These are phyloP conservation scores for Fallopia convolvulus DNA, from an alignment of 148 eudicot genomes.

Conservation along the genomic window DNA sequence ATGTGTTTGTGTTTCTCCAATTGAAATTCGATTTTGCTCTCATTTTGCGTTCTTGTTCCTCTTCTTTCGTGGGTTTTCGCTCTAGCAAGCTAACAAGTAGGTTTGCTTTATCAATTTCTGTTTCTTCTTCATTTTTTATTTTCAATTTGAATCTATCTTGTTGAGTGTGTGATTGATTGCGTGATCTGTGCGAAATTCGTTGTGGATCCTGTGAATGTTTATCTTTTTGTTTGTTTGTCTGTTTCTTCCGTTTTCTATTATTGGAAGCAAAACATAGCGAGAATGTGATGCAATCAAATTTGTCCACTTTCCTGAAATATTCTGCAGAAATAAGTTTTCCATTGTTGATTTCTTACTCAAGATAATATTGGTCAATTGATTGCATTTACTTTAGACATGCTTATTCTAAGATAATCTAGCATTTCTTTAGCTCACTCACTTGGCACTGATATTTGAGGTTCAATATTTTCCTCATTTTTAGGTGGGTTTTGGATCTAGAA, in stretches of 20 bases:
- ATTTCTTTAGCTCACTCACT: not conserved
- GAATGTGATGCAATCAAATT: not conserved
- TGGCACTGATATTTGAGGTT: not conserved
- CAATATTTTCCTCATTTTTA: not conserved
- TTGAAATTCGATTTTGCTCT: not conserved
- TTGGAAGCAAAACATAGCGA: not conserved
- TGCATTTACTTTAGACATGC: not conserved
- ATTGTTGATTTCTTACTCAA: not conserved
- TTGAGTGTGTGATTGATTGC: not conserved
- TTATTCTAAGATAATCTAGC: not conserved
- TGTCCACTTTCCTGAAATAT: not conserved
- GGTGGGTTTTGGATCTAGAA: not conserved
- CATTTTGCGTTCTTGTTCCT: not conserved
- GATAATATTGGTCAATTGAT: not conserved
- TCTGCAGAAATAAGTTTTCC: not conserved
- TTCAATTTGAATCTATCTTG: not conserved
- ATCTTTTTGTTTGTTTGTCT: not conserved
- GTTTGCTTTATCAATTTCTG: not conserved
- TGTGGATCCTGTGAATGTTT: not conserved
- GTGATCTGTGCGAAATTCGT: slow-evolving; percentile 5
- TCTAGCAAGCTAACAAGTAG: slow-evolving; percentile 1
- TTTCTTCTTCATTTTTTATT: not conserved
- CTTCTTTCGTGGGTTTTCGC: not conserved
- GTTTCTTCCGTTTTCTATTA: not conserved
- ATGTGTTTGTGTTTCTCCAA: not conserved